Base-by-base conservation (phyloP, 2,329 filamentous ascomycete genomes). In the Calonectria pseudoturangicola region DNA sequence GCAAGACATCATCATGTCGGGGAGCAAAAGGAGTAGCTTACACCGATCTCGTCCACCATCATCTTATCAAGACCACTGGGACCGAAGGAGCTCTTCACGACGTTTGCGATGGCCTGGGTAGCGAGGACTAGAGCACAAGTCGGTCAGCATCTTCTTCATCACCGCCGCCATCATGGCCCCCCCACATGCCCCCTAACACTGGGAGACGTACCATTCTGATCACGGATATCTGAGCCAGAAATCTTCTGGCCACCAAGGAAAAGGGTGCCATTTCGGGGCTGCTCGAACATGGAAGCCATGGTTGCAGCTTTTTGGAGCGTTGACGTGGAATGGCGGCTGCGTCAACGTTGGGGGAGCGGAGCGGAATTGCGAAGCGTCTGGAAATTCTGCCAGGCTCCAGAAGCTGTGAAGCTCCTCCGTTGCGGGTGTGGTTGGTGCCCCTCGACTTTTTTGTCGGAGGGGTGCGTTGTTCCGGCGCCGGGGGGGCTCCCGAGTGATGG, bases 11-110 rank as follows among this genome's bases (percentile, higher is more conserved):
- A 65, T 71, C 70, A 73, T 68, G 75, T 74, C 70, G 66, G 75
- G 70, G 66, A 41, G 21, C 51, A 33, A 36, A 62, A 21, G 41
- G 67, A 68, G 54, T 76, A 74, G 81, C 92, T 80, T 91, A 95
- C 93, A 83, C 97, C 97, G 85, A 99, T 98, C 84, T 99, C 97
- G 87, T 99, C 97, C 81, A 99, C 97, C 97, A 99, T 98, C 97
- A 99, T 99, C 91, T 99, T 99, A 85, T 99, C 97, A 78, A 99
- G 91, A 62, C 97, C 97, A 75, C 95, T 98, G 65, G 97, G 97
- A 69, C 97, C 97, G 83, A 99, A 99, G 18, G 97, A 99, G 86
- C 95, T 98, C 89, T 98, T 98, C 85, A 99, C 95, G 73, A 99
- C 96, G 92, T 98, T 99, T 81, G 97, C 94, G 82, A 99, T 98